A percentile compares a stretch with the other conserved stretches of the same genome.
phyloP scores from a whole-genome alignment of 768 basidiomycete species.

The Mycena belliarum region DNA sequence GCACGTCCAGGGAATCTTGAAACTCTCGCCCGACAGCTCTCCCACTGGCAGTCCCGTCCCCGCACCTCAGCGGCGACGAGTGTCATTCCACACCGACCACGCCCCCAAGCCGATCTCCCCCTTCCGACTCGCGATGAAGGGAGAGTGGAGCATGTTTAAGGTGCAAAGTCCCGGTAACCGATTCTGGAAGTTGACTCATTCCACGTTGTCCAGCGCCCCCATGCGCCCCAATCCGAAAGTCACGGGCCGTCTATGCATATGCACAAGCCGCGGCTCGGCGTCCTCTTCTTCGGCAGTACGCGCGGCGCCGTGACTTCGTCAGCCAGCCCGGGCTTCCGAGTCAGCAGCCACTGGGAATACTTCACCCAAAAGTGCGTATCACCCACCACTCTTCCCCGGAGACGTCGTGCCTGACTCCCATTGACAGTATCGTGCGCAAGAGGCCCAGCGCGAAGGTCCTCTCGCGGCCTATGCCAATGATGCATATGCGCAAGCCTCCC shows the following conservation, averaged over 20 bases:
- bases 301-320: no score
- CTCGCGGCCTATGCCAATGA: not conserved
- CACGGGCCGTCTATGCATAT: not conserved
- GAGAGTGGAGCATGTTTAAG: constrained; percentile 9
- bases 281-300: not conserved
- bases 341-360: not conserved
- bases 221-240: not conserved
- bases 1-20: constrained; percentile 7
- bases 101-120: constrained; percentile 3
- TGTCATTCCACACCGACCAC: constrained; percentile 4
- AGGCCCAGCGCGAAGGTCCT: not conserved
- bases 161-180: not conserved
- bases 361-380: constrained; percentile 2
- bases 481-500: not conserved
- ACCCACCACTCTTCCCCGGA: not conserved
- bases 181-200: not conserved
- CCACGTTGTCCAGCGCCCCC: not conserved
- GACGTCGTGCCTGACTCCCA: not conserved
- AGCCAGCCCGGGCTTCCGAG: not conserved
- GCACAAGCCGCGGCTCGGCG: not conserved
- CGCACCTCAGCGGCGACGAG: not conserved
- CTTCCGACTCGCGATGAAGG: not conserved
- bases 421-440: not conserved
- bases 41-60: not conserved
- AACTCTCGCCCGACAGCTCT: not conserved